Evolutionary conservation across 2,329 filamentous ascomycete species (phyloP).

Genomic region (Zasmidium cellare): DNA sequence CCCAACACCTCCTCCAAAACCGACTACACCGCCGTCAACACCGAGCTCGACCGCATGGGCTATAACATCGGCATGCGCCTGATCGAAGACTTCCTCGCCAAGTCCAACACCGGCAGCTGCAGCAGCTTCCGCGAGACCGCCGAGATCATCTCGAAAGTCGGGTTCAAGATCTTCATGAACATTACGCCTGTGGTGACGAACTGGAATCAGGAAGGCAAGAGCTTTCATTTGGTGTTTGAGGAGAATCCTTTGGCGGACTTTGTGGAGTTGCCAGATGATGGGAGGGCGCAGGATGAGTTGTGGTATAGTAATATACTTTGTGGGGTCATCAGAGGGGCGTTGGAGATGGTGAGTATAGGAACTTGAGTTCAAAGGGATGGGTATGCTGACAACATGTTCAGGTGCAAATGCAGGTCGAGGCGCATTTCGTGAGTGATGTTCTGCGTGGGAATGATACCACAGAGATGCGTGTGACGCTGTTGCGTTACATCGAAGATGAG

Average conservation of each 20-base stretch:
- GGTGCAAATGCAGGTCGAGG: slow-evolving; percentile 97
- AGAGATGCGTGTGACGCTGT: slow-evolving; percentile 90
- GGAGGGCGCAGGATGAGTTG: slow-evolving; percentile 89
- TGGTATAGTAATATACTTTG: slow-evolving; percentile 99
- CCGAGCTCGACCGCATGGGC: slow-evolving; percentile 97
- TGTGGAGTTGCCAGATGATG: slow-evolving; percentile 94
- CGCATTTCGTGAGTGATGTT: slow-evolving; percentile 92
- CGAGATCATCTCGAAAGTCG: slow-evolving; percentile 96
- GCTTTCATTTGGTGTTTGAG: slow-evolving; percentile 94
- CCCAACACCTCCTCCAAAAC: slow-evolving; percentile 56
- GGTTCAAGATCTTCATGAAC: slow-evolving; percentile 99
- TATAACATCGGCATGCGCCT: slow-evolving; percentile 96
- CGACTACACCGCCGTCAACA: slow-evolving; percentile 94
- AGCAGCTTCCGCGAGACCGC: slow-evolving; percentile 93
- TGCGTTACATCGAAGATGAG: slow-evolving; percentile 96
- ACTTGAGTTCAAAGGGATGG: background rate
- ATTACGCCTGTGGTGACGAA: slow-evolving; percentile 91
- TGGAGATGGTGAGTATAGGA: slow-evolving; percentile 78
- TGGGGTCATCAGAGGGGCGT: slow-evolving; percentile 81
- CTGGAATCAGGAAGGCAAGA: slow-evolving; percentile 94
- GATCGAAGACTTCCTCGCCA: slow-evolving; percentile 97
- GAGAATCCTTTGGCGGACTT: slow-evolving; percentile 97
- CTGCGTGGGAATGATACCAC: slow-evolving; percentile 92
- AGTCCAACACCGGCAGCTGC: slow-evolving; percentile 86
- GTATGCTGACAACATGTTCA: slow-evolving; percentile 35